These are phyloP conservation scores for Tinospora cordifolia DNA, from an alignment of 164 flowering plant genomes.

Conservation along the genomic window DNA sequence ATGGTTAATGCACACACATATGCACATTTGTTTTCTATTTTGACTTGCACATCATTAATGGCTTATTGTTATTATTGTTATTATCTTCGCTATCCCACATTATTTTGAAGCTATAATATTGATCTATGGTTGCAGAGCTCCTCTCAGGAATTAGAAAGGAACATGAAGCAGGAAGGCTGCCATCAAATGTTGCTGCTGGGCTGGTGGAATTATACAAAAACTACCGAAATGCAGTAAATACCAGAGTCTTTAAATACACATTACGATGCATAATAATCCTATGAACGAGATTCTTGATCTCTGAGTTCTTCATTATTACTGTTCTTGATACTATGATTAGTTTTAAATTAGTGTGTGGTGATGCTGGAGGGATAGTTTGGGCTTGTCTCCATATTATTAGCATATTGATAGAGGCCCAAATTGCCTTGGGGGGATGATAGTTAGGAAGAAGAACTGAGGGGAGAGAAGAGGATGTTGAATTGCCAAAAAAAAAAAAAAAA, in stretches of 20 bases:
- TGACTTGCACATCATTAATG: background rate
- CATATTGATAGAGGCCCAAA: too few species aligned
- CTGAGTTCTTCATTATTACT: slow-evolving; percentile 4
- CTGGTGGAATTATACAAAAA: slow-evolving; percentile 74
- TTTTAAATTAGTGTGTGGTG: background rate
- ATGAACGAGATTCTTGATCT: slow-evolving; percentile 9
- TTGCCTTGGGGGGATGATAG: too few species aligned
- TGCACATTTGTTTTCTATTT: too few species aligned
- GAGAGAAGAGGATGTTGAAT: too few species aligned
- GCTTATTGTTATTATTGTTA: background rate
- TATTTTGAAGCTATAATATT: slow-evolving; percentile 7
- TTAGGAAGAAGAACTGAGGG: too few species aligned
- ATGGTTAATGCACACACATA: too few species aligned
- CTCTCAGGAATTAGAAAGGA: slow-evolving; percentile 58
- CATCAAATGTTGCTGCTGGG: slow-evolving; percentile 55
- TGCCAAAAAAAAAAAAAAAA: too few species aligned
- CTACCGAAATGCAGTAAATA: slow-evolving; percentile 77
- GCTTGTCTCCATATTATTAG: too few species aligned
- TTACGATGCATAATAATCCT: background rate
- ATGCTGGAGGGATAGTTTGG: background rate
- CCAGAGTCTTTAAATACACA: slow-evolving; percentile 13
- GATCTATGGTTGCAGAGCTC: slow-evolving; percentile 46
- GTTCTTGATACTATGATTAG: background rate
- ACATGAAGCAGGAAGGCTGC: slow-evolving; percentile 63
- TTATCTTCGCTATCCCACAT: background rate